These are phyloP conservation scores for Sporobolus alterniflorus DNA, from an alignment of 202 grass and related monocot genomes.

Conservation along the genomic window DNA sequence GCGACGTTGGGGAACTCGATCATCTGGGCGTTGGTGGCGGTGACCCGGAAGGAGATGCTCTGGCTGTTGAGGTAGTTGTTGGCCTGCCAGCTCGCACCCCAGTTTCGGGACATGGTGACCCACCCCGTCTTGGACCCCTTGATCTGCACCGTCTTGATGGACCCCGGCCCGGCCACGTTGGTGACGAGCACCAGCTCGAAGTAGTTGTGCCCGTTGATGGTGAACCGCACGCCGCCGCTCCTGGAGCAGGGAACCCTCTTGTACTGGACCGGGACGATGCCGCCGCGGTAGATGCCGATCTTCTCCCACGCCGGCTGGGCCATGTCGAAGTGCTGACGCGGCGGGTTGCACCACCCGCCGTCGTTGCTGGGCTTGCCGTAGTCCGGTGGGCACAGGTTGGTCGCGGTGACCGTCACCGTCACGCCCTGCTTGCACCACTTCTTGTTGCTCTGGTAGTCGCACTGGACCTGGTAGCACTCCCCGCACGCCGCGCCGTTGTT, in stretches of 20 bases:
- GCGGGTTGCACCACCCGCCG: slow-evolving; percentile 98
- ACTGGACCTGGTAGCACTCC: slow-evolving; percentile 79
- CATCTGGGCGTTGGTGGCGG: slow-evolving; percentile 40
- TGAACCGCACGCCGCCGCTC: slow-evolving; percentile 80
- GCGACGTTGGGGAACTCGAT: slow-evolving; percentile 46
- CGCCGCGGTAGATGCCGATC: slow-evolving; percentile 70
- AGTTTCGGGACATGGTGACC: slow-evolving; percentile 76
- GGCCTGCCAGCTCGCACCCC: slow-evolving; percentile 85
- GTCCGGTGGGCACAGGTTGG: slow-evolving; percentile 90
- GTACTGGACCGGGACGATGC: slow-evolving; percentile 68
- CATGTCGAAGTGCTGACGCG: slow-evolving; percentile 92
- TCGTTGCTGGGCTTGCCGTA: slow-evolving; percentile 48
- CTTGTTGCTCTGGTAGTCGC: slow-evolving; percentile 25
- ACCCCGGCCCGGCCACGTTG: slow-evolving; percentile 70
- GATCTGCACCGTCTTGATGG: slow-evolving; percentile 51
- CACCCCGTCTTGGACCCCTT: slow-evolving; percentile 60
- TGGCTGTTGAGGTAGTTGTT: slow-evolving; percentile 56
- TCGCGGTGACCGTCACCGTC: slow-evolving; percentile 78
- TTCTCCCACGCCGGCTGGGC: slow-evolving; percentile 83
- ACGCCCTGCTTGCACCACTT: slow-evolving; percentile 52
- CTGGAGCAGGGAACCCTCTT: slow-evolving; percentile 63
- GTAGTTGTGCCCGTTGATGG: slow-evolving; percentile 75
- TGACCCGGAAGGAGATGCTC: slow-evolving; percentile 76
- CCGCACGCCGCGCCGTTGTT: slow-evolving; percentile 78
- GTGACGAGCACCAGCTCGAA: slow-evolving; percentile 89